phyloP scores from a whole-genome alignment of 2,329 filamentous ascomycete genomes.

The Scytalidium sp. region DNA sequence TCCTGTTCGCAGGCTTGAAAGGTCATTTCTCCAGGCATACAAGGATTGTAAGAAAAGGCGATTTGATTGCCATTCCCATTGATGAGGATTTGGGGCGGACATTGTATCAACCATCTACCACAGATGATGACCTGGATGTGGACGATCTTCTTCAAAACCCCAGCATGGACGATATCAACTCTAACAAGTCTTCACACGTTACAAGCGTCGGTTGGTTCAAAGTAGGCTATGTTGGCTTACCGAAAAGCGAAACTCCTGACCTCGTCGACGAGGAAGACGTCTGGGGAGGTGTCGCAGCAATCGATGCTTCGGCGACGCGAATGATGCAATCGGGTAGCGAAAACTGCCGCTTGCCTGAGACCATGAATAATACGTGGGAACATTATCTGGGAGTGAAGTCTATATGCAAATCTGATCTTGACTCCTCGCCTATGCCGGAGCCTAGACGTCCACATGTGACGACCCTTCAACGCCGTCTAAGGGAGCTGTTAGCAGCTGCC shows the following conservation, averaged over 20 bases:
- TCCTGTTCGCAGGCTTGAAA: constrained; percentile 82
- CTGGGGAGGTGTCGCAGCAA: constrained; percentile 84
- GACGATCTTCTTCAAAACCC: constrained; percentile 60
- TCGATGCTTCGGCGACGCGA: constrained; percentile 82
- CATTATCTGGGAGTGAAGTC: constrained; percentile 82
- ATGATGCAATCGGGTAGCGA: constrained; percentile 91
- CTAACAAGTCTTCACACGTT: constrained; percentile 26
- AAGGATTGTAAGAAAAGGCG: constrained; percentile 80
- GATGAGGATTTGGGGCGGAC: constrained; percentile 82
- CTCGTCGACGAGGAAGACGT: constrained; percentile 62
- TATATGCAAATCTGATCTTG: constrained; percentile 48
- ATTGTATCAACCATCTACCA: constrained; percentile 66
- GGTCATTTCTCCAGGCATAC: constrained; percentile 81
- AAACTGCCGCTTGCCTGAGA: constrained; percentile 74
- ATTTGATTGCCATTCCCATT: constrained; percentile 84
- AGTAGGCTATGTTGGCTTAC: constrained; percentile 68
- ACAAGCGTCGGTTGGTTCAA: constrained; percentile 85
- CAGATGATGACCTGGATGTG: constrained; percentile 60
- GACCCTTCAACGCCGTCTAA: constrained; percentile 66
- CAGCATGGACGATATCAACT: constrained; percentile 47
- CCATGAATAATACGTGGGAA: constrained; percentile 76
- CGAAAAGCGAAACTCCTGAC: constrained; percentile 47
- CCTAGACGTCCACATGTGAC: constrained; percentile 49
- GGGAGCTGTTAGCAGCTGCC: constrained; percentile 83
- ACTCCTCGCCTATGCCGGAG: constrained; percentile 34